Conservation (phyloP, 805 yeast species). For the Yamadazyma akitaensis region DNA sequence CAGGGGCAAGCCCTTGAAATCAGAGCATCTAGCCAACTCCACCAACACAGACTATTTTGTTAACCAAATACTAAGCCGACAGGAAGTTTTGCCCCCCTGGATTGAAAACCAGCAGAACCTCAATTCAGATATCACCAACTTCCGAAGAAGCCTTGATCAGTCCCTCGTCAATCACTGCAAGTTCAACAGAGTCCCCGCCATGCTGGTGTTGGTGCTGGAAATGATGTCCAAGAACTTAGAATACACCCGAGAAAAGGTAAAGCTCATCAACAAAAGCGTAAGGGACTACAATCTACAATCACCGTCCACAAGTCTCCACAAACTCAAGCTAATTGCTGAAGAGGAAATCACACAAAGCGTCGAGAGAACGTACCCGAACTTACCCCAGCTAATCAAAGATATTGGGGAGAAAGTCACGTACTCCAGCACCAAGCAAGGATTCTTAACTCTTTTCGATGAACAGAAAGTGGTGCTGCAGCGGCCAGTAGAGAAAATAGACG, state of each 20-base stretch:
- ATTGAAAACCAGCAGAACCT: slow-evolving; percentile 76
- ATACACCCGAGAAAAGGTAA: slow-evolving; percentile 23
- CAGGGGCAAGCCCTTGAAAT: slow-evolving; percentile 59
- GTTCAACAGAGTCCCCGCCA: slow-evolving; percentile 20
- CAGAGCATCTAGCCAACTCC: slow-evolving; percentile 58
- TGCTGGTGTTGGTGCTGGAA: neutral
- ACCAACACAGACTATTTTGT: slow-evolving; percentile 65
- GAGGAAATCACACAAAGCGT: slow-evolving; percentile 24
- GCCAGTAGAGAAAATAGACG: slow-evolving; percentile 18
- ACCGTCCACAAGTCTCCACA: slow-evolving; percentile 37
- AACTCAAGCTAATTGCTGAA: slow-evolving; percentile 29
- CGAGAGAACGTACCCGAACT: slow-evolving; percentile 7
- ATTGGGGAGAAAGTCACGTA: neutral
- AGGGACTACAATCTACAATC: slow-evolving; percentile 38
- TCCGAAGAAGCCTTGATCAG: slow-evolving; percentile 44
- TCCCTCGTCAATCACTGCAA: slow-evolving; percentile 24
- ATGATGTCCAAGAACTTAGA: slow-evolving; percentile 7
- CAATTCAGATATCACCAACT: slow-evolving; percentile 45
- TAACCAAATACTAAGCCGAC: slow-evolving; percentile 71
- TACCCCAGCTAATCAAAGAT: slow-evolving; percentile 8
- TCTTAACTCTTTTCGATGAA: slow-evolving; percentile 13
- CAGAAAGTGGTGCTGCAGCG: slow-evolving; percentile 15
- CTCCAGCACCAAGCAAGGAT: slow-evolving; percentile 13
- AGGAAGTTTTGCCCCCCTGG: slow-evolving; percentile 88
- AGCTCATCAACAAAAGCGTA: slow-evolving; percentile 22